Conservation (phyloP, 352 stramenopile genomes). For the Aphanomyces cochlioides region DNA sequence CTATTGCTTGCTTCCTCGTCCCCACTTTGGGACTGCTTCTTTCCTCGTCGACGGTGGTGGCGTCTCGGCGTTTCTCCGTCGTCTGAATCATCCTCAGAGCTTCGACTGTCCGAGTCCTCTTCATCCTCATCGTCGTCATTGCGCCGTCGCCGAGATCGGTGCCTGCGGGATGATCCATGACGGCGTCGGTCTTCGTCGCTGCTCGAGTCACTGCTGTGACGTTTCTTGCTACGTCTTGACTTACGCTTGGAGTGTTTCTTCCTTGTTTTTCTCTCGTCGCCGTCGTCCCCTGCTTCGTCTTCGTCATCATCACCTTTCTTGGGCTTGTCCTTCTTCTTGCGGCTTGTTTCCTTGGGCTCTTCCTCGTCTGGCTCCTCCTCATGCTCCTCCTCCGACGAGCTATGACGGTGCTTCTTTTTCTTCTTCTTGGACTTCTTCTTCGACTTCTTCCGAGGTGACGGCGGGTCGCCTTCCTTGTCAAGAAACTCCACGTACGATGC, state of each 20-base stretch:
- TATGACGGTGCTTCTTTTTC: conserved; percentile 34
- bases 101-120: conserved; percentile 19
- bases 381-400: conserved; percentile 33
- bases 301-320: conserved; percentile 44
- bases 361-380: conserved; percentile 38
- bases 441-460: conserved; percentile 27
- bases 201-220: conserved; percentile 31
- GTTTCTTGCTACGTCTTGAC: conserved; percentile 36
- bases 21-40: conserved; percentile 5
- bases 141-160: conserved; percentile 12
- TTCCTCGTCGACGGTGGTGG: conserved; percentile 2
- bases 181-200: conserved; percentile 9
- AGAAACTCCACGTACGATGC: conserved; percentile 84
- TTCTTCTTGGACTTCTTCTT: conserved; percentile 54
- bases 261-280: conserved; percentile 26
- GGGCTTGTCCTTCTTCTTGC: conserved; percentile 53
- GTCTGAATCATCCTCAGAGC: conserved; percentile 32
- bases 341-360: conserved; percentile 37
- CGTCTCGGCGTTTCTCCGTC: background rate
- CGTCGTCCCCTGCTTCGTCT: conserved; percentile 11
- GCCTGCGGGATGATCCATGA: background rate
- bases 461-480: conserved; percentile 35
- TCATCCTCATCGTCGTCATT: conserved; percentile 39
- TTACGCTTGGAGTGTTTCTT: conserved; percentile 42
- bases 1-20: conserved; percentile 7